A percentile compares a stretch with the other conserved stretches of the same genome.
These are phyloP conservation scores for Globisporangium iwayamae DNA, from an alignment of 352 stramenopile genomes.

Conservation along the genomic window DNA sequence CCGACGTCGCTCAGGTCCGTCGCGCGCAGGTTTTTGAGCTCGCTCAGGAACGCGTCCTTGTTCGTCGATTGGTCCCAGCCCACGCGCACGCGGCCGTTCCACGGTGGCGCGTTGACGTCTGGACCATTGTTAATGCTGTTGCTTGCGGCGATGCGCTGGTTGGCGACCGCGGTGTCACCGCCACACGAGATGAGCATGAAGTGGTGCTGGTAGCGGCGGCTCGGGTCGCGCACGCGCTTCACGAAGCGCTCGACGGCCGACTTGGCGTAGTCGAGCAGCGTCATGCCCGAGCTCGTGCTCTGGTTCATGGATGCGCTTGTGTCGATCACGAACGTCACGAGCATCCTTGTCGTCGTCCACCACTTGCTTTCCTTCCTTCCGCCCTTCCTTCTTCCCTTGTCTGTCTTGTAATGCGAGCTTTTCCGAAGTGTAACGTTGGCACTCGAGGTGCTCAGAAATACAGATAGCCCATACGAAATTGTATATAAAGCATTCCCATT, in stretches of 20 bases:
- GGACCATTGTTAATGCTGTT: constrained; percentile 5
- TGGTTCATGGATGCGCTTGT: constrained; percentile 90
- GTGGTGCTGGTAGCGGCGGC: constrained; percentile 82
- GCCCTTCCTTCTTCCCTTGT: not conserved
- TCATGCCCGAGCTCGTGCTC: constrained; percentile 86
- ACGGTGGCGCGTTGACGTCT: constrained; percentile 17
- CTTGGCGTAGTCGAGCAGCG: constrained; percentile 87
- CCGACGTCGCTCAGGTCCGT: constrained; percentile 80
- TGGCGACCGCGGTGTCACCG: constrained; percentile 29
- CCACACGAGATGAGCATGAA: constrained; percentile 88
- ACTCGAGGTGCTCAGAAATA: not conserved
- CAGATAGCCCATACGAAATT: not conserved
- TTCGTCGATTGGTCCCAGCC: constrained; percentile 86
- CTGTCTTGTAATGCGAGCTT: not conserved
- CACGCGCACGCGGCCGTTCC: constrained; percentile 71
- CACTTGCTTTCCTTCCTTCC: not conserved
- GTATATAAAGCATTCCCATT: not conserved
- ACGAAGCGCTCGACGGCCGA: constrained; percentile 86
- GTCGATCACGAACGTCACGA: constrained; percentile 89
- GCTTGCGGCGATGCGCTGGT: constrained; percentile 7
- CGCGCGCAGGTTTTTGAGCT: constrained; percentile 82
- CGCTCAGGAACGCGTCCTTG: constrained; percentile 74
- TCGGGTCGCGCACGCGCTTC: constrained; percentile 81
- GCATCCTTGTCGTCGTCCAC: constrained; percentile 32
- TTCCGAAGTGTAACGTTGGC: not conserved